phyloP scores from a whole-genome alignment of 306 rosid genomes.

The Prunus persica region DNA sequence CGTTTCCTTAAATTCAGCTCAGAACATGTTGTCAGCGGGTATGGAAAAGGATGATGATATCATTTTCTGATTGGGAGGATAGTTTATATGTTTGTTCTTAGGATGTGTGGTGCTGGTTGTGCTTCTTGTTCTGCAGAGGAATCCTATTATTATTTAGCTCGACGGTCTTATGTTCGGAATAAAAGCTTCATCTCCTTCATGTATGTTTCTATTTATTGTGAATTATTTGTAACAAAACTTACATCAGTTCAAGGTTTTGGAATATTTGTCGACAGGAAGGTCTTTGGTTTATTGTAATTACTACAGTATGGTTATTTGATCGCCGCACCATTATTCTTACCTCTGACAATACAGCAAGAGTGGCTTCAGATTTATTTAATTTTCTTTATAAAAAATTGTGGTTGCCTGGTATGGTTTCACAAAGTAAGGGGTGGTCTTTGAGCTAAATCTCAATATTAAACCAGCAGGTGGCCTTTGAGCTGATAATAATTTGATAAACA shows the following conservation, averaged over 20 bases:
- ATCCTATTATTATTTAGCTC: slow-evolving; percentile 3
- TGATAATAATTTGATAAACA: neutral
- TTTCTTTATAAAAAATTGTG: too few relatives aligned
- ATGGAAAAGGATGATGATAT: slow-evolving; percentile 71
- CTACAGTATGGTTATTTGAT: neutral
- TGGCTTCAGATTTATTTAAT: too few relatives aligned
- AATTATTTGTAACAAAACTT: slow-evolving; percentile 12
- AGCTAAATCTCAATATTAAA: neutral
- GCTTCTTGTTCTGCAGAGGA: slow-evolving; percentile 12
- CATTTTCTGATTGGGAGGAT: slow-evolving; percentile 49
- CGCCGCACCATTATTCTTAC: neutral
- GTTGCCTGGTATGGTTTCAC: too few relatives aligned
- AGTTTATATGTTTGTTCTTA: slow-evolving; percentile 15
- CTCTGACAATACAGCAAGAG: too few relatives aligned
- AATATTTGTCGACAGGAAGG: slow-evolving; percentile 5
- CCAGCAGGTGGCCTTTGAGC: neutral
- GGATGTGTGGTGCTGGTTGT: slow-evolving; percentile 12
- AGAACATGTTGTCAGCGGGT: slow-evolving; percentile 55
- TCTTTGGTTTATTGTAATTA: neutral
- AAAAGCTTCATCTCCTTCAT: slow-evolving; percentile 11
- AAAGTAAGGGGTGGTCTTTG: too few relatives aligned
- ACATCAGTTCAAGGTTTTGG: slow-evolving; percentile 8
- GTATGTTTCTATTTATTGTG: slow-evolving; percentile 25
- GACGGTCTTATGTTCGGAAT: slow-evolving; percentile 11
- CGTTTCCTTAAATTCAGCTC: slow-evolving; percentile 48